Percentiles rank a stretch among this genome's conserved stretches.
phyloP scores from a whole-genome alignment of 1,139 yeast genomes.

The Taiozyma sp. region DNA sequence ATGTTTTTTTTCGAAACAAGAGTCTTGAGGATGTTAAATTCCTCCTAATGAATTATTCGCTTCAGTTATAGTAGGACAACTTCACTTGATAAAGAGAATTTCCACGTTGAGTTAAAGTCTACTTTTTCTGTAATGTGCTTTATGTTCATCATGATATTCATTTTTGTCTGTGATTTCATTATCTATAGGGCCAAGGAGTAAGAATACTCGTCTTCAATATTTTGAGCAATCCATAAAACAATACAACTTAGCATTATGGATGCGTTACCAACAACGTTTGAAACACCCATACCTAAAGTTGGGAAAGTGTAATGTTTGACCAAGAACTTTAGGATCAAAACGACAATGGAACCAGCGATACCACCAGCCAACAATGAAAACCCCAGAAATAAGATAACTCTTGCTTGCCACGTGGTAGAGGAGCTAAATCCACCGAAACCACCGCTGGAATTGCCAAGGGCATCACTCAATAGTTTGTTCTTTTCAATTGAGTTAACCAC shows the following conservation, averaged over 20 bases:
- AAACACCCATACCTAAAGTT: constrained; percentile 91
- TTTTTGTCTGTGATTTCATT: background rate
- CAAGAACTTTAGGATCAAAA: constrained; percentile 77
- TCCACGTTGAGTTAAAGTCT: background rate
- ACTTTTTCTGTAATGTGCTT: background rate
- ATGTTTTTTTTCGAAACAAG: background rate
- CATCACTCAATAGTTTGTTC: constrained; percentile 61
- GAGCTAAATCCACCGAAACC: constrained; percentile 31
- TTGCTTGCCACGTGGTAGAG: constrained; percentile 87
- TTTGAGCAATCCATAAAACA: constrained; percentile 87
- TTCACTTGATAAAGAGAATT: background rate
- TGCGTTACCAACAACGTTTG: constrained; percentile 78
- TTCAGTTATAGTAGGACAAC: background rate
- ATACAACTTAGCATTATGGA: constrained; percentile 85
- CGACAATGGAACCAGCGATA: constrained; percentile 86
- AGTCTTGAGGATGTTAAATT: background rate
- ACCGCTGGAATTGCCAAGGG: constrained; percentile 41
- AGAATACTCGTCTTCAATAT: constrained; percentile 92
- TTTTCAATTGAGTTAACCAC: constrained; percentile 92
- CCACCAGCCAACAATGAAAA: constrained; percentile 94
- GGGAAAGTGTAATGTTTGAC: constrained; percentile 74
- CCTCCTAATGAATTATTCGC: background rate
- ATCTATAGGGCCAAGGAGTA: constrained; percentile 74
- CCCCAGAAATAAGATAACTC: constrained; percentile 85
- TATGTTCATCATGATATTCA: background rate